Evolutionary conservation across 2,329 filamentous ascomycete species (phyloP), one percentile per base, ranked within the genome.

Genomic region (Colletotrichum filicis): DNA sequence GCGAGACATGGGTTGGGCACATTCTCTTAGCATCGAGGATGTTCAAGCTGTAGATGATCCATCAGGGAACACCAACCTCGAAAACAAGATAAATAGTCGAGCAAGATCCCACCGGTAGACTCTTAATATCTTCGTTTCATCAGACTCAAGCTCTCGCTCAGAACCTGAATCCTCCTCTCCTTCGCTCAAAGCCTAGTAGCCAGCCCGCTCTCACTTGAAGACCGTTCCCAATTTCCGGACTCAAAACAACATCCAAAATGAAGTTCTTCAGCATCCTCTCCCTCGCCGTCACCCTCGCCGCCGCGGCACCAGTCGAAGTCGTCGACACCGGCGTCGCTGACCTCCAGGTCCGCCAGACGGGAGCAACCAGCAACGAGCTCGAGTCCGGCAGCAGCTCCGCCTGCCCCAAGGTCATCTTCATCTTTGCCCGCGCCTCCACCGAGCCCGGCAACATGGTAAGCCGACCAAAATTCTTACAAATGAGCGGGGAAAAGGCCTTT

Each of bases 381-480:
- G 75, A 78, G 55, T 60, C 69, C 6, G 81, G 80, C 35, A 77
- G 69, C 58, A 74, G 75, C 19, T 74, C 76, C 56, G 75, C 76
- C 49, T 85, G 83, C 75, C 83, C 83, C 3, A 73, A 68, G 6
- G 80, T 79, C 59, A 84, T 85, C 75, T 80, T 83, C 76, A 80
- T 85, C 77, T 84, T 77, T 70, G 83, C 83, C 57, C 81, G 83
- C n/a, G 83, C 78, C 57, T 83, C 83, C 4, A 81, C 79, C 12
- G 83, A 85, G 75, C 8, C 69, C 6, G 83, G 83, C 37, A 85
- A 85, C 76, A 79, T 85, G 79, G 83, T 82, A 73, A 73, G 68
- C 22, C 22, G 12, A 2, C n/a, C 16, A 22, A 56, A 22, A 3
- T 4, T n/a, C 26, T 49, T 7, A 1, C 19, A n/a, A 1, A 1